Conservation (phyloP, 1,284 basidiomycete species). For the Cutaneotrichosporon sp. region DNA sequence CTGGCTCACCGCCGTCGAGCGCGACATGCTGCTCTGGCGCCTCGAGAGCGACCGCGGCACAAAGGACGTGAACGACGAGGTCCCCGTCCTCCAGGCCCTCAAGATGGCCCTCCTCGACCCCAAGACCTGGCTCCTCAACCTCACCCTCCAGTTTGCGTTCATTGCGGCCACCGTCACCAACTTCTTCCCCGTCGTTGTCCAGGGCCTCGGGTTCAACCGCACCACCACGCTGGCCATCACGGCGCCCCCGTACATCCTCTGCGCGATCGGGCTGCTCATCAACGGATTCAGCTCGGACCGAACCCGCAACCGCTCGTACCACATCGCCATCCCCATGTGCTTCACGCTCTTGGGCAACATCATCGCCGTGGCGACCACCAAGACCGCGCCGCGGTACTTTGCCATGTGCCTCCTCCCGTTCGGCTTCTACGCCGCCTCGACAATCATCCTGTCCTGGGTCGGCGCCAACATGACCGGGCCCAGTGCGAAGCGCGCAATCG, state of each 20-base stretch:
- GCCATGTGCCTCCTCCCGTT: slow-evolving; percentile 45
- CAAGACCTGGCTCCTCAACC: slow-evolving; percentile 20
- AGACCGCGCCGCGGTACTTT: slow-evolving; percentile 39
- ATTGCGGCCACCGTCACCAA: slow-evolving; percentile 28
- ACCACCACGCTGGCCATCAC: slow-evolving; percentile 50
- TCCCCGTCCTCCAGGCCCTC: slow-evolving; percentile 31
- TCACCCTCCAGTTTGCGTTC: slow-evolving; percentile 8
- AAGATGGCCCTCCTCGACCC: slow-evolving; percentile 38
- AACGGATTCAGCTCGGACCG: slow-evolving; percentile 48
- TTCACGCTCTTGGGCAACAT: slow-evolving; percentile 33
- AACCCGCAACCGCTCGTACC: slow-evolving; percentile 34
- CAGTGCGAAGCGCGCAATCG: slow-evolving; percentile 49
- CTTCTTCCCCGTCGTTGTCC: slow-evolving; percentile 46
- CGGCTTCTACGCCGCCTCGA: slow-evolving; percentile 47
- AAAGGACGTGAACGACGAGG: slow-evolving; percentile 38
- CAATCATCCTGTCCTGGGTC: slow-evolving; percentile 51
- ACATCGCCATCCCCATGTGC: slow-evolving; percentile 27
- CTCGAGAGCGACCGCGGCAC: slow-evolving; percentile 42
- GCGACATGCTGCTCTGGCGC: slow-evolving; percentile 38
- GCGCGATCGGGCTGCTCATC: slow-evolving; percentile 30
- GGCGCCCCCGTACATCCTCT: slow-evolving; percentile 49
- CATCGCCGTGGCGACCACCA: slow-evolving; percentile 37
- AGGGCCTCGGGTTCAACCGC: slow-evolving; percentile 40
- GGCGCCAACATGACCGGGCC: slow-evolving; percentile 48
- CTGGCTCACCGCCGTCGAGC: slow-evolving; percentile 39